Evolutionary conservation across 331 rosid species (phyloP).

Genomic region (Prunus yedoensis): DNA sequence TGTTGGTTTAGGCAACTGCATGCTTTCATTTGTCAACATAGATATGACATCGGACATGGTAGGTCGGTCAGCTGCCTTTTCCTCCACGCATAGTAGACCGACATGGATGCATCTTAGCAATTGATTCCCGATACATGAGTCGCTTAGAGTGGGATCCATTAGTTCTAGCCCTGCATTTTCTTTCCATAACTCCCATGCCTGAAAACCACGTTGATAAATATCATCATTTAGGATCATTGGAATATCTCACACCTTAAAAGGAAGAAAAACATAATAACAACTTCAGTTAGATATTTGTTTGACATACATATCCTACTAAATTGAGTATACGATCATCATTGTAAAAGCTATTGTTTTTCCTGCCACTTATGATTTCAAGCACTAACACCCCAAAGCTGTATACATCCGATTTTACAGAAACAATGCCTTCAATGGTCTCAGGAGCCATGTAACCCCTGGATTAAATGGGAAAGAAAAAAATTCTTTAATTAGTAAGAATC

Average conservation of each 20-base stretch:
- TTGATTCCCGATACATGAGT: neutral
- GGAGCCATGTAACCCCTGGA: slow-evolving; percentile 13
- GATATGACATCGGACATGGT: slow-evolving; percentile 8
- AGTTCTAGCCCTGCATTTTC: neutral
- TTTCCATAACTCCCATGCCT: slow-evolving; percentile 18
- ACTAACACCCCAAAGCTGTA: slow-evolving; percentile 11
- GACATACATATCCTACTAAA: slow-evolving; percentile 11
- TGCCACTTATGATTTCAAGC: slow-evolving; percentile 10
- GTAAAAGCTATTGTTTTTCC: neutral
- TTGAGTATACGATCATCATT: neutral
- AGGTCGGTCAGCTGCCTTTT: neutral
- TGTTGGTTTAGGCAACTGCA: neutral
- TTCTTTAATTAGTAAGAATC: neutral
- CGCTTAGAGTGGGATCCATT: neutral
- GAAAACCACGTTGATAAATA: neutral
- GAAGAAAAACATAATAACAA: neutral
- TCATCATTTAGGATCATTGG: neutral
- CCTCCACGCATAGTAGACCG: slow-evolving; percentile 4
- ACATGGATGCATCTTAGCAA: slow-evolving; percentile 6
- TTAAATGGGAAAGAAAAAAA: neutral
- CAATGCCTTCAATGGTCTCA: neutral
- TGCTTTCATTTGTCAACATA: slow-evolving; percentile 15
- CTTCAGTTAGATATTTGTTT: neutral
- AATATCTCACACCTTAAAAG: neutral
- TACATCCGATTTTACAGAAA: slow-evolving; percentile 4